Percentiles rank a stretch among this genome's conserved stretches.
Conservation (phyloP, 768 basidiomycete genomes). For the Asterophora lycoperdoides region DNA sequence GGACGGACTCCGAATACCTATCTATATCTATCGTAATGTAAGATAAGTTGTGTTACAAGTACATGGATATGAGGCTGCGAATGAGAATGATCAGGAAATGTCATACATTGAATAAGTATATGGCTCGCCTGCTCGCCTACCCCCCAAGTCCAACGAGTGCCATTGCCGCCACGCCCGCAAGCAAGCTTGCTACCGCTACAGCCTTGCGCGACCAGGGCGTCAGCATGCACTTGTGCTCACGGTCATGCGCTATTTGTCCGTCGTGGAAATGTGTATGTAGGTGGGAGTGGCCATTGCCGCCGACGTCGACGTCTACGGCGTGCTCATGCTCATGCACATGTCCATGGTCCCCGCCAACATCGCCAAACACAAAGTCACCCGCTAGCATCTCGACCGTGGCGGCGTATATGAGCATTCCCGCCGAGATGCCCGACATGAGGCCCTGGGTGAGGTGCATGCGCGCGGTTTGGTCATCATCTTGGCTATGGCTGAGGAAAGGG, state of each 20-base stretch:
- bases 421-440: constrained; percentile 75
- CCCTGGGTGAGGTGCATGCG: constrained; percentile 60
- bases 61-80: too few species aligned
- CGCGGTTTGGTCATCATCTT: constrained; percentile 23
- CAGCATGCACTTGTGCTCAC: constrained; percentile 16
- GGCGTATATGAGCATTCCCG: constrained; percentile 81
- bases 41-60: too few species aligned
- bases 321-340: constrained; percentile 17
- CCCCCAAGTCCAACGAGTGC: constrained; percentile 51
- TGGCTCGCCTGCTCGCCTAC: constrained; percentile 12
- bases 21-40: too few species aligned
- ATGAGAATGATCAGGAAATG: too few species aligned
- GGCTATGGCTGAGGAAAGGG: constrained; percentile 3
- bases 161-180: constrained; percentile 63
- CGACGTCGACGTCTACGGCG: too few species aligned
- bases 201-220: constrained; percentile 35
- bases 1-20: too few species aligned
- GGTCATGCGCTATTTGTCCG: constrained; percentile 8
- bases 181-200: constrained; percentile 55
- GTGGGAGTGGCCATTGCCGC: constrained; percentile 11
- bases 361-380: constrained; percentile 79
- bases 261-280: constrained; percentile 19
- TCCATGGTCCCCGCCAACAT: constrained; percentile 38
- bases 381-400: constrained; percentile 86
- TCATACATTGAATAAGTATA: too few species aligned